phyloP scores from a whole-genome alignment of 2,329 filamentous ascomycete species.

The Aaosphaeria arxii region DNA sequence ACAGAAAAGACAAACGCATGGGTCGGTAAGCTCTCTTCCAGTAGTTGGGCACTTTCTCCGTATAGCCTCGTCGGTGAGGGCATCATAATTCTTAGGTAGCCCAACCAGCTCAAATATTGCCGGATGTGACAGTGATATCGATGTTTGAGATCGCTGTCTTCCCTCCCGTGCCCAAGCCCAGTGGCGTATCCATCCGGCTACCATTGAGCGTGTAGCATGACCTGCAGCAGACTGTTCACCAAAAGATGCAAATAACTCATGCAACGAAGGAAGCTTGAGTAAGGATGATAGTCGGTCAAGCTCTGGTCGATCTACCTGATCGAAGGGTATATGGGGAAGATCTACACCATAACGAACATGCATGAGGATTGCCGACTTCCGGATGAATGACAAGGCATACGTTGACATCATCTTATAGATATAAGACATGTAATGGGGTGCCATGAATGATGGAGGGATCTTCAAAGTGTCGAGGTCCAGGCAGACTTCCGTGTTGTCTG shows the following conservation, averaged over 20 bases:
- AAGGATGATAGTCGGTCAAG: slow-evolving; percentile 75
- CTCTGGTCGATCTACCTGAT: slow-evolving; percentile 66
- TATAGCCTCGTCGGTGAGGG: slow-evolving; percentile 87
- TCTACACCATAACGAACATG: slow-evolving; percentile 87
- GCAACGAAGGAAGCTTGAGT: slow-evolving; percentile 73
- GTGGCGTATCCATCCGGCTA: slow-evolving; percentile 72
- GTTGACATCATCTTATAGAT: slow-evolving; percentile 58
- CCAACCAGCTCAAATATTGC: slow-evolving; percentile 93
- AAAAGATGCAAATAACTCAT: slow-evolving; percentile 69
- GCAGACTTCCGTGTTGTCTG: slow-evolving; percentile 19
- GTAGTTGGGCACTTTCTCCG: slow-evolving; percentile 80
- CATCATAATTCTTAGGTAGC: slow-evolving; percentile 87
- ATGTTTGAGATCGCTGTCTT: slow-evolving; percentile 39
- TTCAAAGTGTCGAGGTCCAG: slow-evolving; percentile 23
- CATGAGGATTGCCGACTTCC: slow-evolving; percentile 79
- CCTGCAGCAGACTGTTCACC: slow-evolving; percentile 26
- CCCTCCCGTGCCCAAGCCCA: slow-evolving; percentile 42
- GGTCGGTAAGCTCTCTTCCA: slow-evolving; percentile 86
- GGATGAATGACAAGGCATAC: slow-evolving; percentile 86
- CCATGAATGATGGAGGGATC: slow-evolving; percentile 19
- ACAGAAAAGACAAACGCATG: slow-evolving; percentile 89
- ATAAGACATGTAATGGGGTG: slow-evolving; percentile 30
- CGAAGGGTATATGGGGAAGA: slow-evolving; percentile 63
- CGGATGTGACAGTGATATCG: slow-evolving; percentile 68
- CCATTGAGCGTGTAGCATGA: slow-evolving; percentile 48